Evolutionary conservation across 2,329 filamentous ascomycete species (phyloP).

Genomic region (Alternaria hordeiaustralica): DNA sequence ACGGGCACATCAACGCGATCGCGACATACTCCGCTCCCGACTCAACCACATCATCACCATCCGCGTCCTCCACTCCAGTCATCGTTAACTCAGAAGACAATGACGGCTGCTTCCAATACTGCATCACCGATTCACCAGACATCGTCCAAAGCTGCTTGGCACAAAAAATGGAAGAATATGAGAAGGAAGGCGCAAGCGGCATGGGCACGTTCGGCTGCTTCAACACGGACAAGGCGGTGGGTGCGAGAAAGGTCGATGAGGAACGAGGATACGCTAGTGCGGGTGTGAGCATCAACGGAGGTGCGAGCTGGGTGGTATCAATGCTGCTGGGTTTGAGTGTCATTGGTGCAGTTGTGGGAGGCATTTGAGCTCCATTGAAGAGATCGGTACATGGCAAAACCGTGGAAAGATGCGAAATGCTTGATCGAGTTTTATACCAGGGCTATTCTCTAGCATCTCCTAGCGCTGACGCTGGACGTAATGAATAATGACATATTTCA

Average conservation of each 20-base stretch:
- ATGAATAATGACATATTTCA: neutral
- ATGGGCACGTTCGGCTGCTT: conserved; percentile 19
- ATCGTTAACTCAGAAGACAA: conserved; percentile 16
- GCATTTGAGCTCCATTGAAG: neutral
- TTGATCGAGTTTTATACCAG: neutral
- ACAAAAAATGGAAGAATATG: conserved; percentile 18
- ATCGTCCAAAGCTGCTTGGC: conserved; percentile 19
- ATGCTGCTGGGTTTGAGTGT: conserved; percentile 17
- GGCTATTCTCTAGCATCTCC: neutral
- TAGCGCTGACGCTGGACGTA: neutral
- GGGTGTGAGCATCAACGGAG: conserved; percentile 3
- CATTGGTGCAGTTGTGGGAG: conserved; percentile 9
- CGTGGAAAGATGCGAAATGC: conserved; percentile 1
- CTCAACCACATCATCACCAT: neutral
- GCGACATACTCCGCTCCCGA: conserved; percentile 25
- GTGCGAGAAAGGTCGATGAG: conserved; percentile 6
- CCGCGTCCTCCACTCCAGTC: conserved; percentile 4
- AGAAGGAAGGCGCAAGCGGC: neutral
- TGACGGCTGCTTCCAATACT: conserved; percentile 35
- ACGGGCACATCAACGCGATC: conserved; percentile 38
- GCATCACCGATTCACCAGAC: conserved; percentile 23
- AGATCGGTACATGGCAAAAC: neutral
- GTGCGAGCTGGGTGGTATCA: conserved; percentile 6
- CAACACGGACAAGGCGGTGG: conserved; percentile 10
- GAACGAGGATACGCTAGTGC: conserved; percentile 14